Evolutionary conservation across 2,329 filamentous ascomycete genomes (phyloP).

Genomic region (Bretziella fagacearum): DNA sequence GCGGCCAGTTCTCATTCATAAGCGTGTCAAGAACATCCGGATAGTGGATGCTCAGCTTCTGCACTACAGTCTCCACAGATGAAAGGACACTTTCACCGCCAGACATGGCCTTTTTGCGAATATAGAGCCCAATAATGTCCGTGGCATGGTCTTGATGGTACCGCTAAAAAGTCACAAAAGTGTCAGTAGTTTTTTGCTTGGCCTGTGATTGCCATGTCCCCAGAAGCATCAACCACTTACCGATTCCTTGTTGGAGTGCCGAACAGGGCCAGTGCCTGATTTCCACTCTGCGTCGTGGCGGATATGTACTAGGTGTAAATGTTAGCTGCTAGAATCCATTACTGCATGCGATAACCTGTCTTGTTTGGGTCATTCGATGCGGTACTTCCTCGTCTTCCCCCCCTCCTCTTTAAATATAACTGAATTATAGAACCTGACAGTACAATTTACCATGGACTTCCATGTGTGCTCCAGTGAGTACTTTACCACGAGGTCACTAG

Average conservation of each 20-base stretch:
- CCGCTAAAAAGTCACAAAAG: neutral
- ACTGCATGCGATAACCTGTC: no score
- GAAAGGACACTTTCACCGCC: conserved; percentile 31
- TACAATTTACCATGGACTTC: no score
- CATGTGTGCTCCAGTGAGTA: no score
- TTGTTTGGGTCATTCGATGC: no score
- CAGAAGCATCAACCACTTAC: conserved; percentile 20
- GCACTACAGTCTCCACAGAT: conserved; percentile 28
- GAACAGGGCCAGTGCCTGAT: conserved; percentile 27
- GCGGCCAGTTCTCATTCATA: conserved; percentile 25
- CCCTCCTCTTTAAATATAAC: no score
- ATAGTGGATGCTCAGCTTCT: conserved; percentile 24
- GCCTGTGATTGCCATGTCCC: no score
- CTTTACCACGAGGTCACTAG: no score
- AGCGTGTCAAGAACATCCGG: conserved; percentile 25
- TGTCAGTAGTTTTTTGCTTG: neutral
- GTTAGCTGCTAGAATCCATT: no score
- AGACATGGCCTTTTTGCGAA: conserved; percentile 26
- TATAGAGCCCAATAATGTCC: conserved; percentile 31
- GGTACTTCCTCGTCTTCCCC: no score
- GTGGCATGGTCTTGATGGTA: conserved; percentile 33
- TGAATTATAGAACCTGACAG: no score
- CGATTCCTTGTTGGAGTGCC: conserved; percentile 30
- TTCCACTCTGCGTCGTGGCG: conserved; percentile 28
- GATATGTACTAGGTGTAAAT: conserved; percentile 23